These are phyloP conservation scores for Gracilaria vermiculophylla DNA, from an alignment of 23 red algal species.

Conservation along the genomic window DNA sequence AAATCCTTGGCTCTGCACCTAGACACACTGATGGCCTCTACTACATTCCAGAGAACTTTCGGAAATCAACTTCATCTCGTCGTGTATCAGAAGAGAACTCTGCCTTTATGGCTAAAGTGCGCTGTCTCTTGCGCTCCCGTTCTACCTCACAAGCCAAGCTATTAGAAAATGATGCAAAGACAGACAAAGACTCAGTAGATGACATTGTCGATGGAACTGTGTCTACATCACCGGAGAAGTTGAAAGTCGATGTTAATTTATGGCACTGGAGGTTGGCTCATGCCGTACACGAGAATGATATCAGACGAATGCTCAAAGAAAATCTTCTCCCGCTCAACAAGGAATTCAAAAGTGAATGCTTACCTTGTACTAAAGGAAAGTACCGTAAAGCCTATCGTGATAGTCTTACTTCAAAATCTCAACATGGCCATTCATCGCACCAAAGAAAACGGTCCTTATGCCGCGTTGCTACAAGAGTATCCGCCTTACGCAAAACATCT, in stretches of 20 bases:
- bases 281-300: background rate
- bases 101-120: background rate
- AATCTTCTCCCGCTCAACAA: background rate
- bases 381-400: background rate
- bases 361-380: slow-evolving; percentile 22
- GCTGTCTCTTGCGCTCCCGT: no score
- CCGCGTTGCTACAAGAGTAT: no score
- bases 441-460: no score
- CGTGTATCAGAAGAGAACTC: background rate
- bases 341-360: background rate
- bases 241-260: background rate
- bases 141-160: no score
- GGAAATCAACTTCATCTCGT: background rate
- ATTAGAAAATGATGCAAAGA: background rate
- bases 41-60: slow-evolving; percentile 2
- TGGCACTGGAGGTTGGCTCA: slow-evolving; percentile 44
- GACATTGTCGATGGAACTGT: no score
- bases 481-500: no score
- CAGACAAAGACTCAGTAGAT: background rate
- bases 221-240: background rate
- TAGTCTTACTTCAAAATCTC: slow-evolving; percentile 11
- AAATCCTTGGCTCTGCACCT: background rate
- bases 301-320: background rate
- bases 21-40: slow-evolving; percentile 24
- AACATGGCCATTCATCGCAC: no score